Base-by-base conservation (phyloP, 83 land plant species). In the Picea abies region DNA sequence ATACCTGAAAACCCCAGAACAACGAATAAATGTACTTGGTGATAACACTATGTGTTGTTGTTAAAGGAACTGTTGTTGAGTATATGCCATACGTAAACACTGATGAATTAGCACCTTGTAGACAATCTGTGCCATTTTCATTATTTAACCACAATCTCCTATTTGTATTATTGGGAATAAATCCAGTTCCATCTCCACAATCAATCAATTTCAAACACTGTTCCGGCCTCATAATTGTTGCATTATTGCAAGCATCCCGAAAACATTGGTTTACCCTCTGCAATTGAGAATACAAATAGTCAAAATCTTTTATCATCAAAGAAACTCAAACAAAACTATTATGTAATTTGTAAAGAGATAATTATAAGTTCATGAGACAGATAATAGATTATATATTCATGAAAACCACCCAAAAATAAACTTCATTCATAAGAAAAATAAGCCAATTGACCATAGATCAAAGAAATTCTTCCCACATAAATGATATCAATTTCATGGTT, bases 1-100 rank as follows among this genome's bases (percentile, higher is more conserved):
- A 23, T 96, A 94, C 99, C 99, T 92, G 96, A 81, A 97, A 97
- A 7, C 99, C 99, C 99, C 99, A 97, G 81, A 93, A 95, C 64
- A 97, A 76, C 29, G 96, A 92, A 84, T 95, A 97, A 16, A 88
- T 83, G 83, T 97, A 97, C 85, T 94, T 89, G 12, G 63, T 85
- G 1, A 84, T 47, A 32, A 91, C 22, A 77, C 71, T 88, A 8
- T 63, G 0, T 44, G 85, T 65, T 25, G 87, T 82, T 22, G 96
- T 90, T 15, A 97, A 77, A 16, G 19, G 61, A 70, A 94, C 94
- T 76, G 92, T 91, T 25, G 86, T 26, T 8, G 16, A 4, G 63
- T 97, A 97, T 16, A 97, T 95, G 63, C 99, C 99, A 85, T 95
- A 97, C 9, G 39, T 9, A 80, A 92, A 95, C 14, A 25, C 2